Percentiles rank a stretch among this genome's conserved stretches.
These are phyloP conservation scores for Ceratocystis colombiana DNA, from an alignment of 2,329 filamentous ascomycete species.

Conservation along the genomic window DNA sequence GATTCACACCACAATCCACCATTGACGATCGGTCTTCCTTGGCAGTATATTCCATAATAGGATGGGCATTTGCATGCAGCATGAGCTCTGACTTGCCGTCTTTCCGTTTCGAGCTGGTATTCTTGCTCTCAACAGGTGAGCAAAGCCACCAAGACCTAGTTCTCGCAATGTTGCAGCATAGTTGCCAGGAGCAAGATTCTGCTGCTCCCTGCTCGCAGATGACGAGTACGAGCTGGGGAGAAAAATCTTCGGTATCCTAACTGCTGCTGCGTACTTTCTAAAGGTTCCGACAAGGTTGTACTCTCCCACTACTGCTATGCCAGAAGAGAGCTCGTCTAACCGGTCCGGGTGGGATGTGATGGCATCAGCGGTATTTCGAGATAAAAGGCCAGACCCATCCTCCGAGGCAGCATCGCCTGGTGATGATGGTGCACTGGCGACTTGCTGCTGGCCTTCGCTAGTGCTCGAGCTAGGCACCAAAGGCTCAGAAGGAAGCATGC, in stretches of 20 bases:
- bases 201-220: background rate
- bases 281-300: conserved; percentile 44
- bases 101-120: no score
- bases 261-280: conserved; percentile 19
- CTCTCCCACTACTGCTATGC: conserved; percentile 45
- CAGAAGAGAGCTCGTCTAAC: conserved; percentile 41
- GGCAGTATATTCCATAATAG: no score
- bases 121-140: conserved; percentile 15
- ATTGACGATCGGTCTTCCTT: no score
- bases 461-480: background rate
- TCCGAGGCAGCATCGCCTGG: conserved; percentile 11
- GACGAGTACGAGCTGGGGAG: conserved; percentile 1
- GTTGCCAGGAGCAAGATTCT: conserved; percentile 14
- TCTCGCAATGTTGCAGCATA: conserved; percentile 20
- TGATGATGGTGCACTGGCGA: conserved; percentile 12
- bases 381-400: conserved; percentile 6
- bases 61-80: no score
- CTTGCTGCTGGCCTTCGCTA: background rate
- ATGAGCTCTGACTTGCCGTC: no score
- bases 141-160: conserved; percentile 16
- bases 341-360: conserved; percentile 11
- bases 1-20: no score
- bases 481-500: conserved; percentile 5
- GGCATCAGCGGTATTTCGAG: background rate
- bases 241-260: conserved; percentile 16